These are phyloP conservation scores for Vitis hybrid DNA, from an alignment of 177 flowering plant species.

Conservation along the genomic window DNA sequence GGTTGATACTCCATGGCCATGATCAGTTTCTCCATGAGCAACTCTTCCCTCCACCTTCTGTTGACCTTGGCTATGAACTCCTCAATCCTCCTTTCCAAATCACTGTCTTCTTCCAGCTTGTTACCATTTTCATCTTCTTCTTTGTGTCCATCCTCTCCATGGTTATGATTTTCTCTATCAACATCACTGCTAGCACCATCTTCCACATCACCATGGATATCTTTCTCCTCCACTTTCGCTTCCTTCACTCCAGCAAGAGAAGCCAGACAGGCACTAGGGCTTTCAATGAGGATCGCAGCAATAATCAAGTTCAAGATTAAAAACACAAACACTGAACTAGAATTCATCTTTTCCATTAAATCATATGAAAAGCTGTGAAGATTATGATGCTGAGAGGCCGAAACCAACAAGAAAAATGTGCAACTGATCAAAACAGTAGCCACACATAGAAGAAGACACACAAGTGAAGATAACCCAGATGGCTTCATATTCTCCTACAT, in stretches of 20 bases:
- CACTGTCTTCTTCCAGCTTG: conserved; percentile 12
- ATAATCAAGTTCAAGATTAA: too few species aligned
- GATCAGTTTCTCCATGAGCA: conserved; percentile 9
- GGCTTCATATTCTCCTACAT: conserved; percentile 15
- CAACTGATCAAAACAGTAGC: neutral
- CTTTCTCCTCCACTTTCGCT: neutral
- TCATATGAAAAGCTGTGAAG: too few species aligned
- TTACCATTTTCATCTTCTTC: conserved; percentile 12
- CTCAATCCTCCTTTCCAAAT: conserved; percentile 32
- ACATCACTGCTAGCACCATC: too few species aligned
- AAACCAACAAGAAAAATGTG: conserved; percentile 3
- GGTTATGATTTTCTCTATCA: neutral
- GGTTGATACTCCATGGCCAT: too few species aligned
- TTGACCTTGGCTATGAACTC: conserved; percentile 37
- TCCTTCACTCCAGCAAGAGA: neutral
- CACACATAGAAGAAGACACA: conserved; percentile 3
- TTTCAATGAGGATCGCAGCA: too few species aligned
- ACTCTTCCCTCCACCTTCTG: conserved; percentile 35
- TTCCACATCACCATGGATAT: too few species aligned
- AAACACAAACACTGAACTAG: too few species aligned
- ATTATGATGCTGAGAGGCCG: too few species aligned
- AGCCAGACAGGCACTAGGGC: neutral
- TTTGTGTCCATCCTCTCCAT: conserved; percentile 13
- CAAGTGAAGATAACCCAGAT: neutral
- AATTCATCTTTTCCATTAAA: too few species aligned